Conservation (phyloP, 345 rosid genomes). For the Adansonia digitata region DNA sequence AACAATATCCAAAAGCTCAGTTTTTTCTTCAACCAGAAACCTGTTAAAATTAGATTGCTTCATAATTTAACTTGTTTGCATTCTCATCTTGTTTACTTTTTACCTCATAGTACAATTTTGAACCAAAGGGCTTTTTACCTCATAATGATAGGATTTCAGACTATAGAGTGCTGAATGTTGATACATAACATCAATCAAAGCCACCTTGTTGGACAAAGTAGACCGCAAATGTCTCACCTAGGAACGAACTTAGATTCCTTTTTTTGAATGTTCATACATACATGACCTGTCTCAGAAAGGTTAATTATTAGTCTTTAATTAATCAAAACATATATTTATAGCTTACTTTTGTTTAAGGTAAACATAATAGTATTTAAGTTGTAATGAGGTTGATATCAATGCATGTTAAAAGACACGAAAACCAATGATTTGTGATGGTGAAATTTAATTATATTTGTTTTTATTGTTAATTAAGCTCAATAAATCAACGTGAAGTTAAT, state of each 20-base stretch:
- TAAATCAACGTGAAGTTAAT: too few species aligned
- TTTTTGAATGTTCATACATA: background rate
- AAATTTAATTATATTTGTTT: background rate
- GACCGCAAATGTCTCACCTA: background rate
- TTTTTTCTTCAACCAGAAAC: conserved; percentile 5
- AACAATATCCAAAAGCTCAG: background rate
- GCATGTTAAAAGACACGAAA: background rate
- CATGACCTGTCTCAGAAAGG: background rate
- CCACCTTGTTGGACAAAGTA: background rate
- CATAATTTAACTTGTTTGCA: conserved; percentile 1
- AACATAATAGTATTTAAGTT: background rate
- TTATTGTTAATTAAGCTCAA: background rate
- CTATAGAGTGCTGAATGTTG: background rate
- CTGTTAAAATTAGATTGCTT: conserved; percentile 21
- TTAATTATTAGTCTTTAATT: background rate
- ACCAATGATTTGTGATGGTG: background rate
- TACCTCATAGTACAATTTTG: background rate
- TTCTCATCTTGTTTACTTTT: background rate
- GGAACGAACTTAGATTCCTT: background rate
- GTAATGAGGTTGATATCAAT: background rate
- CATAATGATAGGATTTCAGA: background rate
- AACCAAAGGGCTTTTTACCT: background rate
- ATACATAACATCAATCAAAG: background rate
- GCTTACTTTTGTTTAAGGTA: background rate
- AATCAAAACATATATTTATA: background rate